Base-by-base conservation (phyloP, 345 rosid species). In the Acer yangbiense region DNA sequence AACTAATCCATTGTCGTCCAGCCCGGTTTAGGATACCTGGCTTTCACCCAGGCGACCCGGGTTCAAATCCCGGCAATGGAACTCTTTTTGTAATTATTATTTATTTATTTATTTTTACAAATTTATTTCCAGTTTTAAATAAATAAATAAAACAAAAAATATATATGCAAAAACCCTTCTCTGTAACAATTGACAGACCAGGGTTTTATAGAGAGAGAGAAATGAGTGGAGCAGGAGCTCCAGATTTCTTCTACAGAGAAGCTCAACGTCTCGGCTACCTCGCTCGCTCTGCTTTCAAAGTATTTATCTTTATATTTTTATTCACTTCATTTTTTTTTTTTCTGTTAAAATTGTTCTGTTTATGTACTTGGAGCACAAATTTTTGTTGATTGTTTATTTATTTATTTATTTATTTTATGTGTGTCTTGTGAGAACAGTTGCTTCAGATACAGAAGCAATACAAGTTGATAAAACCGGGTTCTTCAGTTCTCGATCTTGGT, bases 241-340 rank as follows among this genome's bases (percentile, higher is more conserved):
- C 99, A 1, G 99, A 96, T 84, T 96, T 96, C 93, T 96, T 89
- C 90, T 92, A 91, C 82, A 89, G 97, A 84, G 98, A 96, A 85
- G 99, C 99, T 76, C 97, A 88, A 82, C 96, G 97, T 75, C 97
- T 94, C 66, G 99, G 99, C 82, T 96, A 96, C 79, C 94, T 90
- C 9, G 98, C 97, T 78, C 97, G 98, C 74, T 95, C 98, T 77
- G 99, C 98, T 83, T 95, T 95, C 89, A 95, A 95, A 96, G 99
- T 90, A 48, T 20, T 23, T 41, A 9, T 52, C 0, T 57, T 69
- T 60, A 9, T 68, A 62, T 75, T 23, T 29, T 21, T 79, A 18
- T 65, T 27, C 8, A 18, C 3, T n/a, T 25, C 6, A 32, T 14
- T 71, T 16, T 41, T 35, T 27, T 17, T n/a, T 8, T 17, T 12